Base-by-base conservation (phyloP, 1,284 basidiomycete genomes). In the Pseudozyma thailandica region DNA sequence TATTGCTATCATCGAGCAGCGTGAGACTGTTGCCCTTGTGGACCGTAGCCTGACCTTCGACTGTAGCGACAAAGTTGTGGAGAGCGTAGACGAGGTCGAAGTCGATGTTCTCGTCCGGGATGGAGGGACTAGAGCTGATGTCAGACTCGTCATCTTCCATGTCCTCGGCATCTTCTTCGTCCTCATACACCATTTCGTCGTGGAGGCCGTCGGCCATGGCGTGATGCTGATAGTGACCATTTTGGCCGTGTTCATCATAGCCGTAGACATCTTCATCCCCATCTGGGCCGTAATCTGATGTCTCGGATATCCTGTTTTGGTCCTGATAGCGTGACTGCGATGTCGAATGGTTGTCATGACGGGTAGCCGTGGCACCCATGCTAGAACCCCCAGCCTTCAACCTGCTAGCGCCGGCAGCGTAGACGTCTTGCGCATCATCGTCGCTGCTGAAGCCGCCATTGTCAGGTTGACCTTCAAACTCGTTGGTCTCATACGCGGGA, bases 31-130 rank as follows among this genome's bases (percentile, higher is more conserved):
- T 80, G 18, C 81, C 81, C 58, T 82, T 82, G 54, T 82, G 72
- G 20, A 82, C 81, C n/a, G 81, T 82, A 16, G 81, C 80, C 45
- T 82, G 81, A 16, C 81, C 81, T 43, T 82, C 81, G 31, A 82
- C 79, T 4, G 80, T 82, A 6, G 81, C 81, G 41, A 82, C 64
- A 52, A 82, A 82, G 45, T 80, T 82, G 65, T 82, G 81, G 25
- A 82, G 57, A 18, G 81, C 80, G 54, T 82, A 82, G n/a, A 82
- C 81, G 41, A 82, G 74, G 42, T 82, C 81, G 52, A 82, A 82
- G 72, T 82, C 77, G 72, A 82, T 82, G 60, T 82, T 82, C 44
- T 82, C 81, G 58, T 82, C 81, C 0, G 81, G 81, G 41, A 82
- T 82, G n/a, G 75, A 78, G 2, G 81, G 81, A 46, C 79, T 81